These are phyloP conservation scores for Diaporthe australafricana DNA, from an alignment of 2,329 filamentous ascomycete genomes.

Conservation along the genomic window DNA sequence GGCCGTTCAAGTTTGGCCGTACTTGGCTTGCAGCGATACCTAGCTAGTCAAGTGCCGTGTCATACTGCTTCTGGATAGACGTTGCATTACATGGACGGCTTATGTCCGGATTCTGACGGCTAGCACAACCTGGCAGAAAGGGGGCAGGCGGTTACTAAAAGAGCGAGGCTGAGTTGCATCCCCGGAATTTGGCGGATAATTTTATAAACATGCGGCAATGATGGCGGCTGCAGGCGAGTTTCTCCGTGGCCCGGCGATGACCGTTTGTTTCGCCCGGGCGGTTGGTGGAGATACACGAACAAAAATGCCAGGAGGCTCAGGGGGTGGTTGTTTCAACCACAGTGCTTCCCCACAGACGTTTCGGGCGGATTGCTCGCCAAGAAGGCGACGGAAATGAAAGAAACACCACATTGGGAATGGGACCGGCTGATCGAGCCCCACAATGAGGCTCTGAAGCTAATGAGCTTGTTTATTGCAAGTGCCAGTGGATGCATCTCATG, in stretches of 20 bases:
- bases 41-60: background rate
- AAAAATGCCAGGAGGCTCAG: background rate
- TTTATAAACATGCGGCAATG: conserved; percentile 1
- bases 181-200: conserved; percentile 9
- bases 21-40: too few relatives aligned
- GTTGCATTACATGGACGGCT: background rate
- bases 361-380: conserved; percentile 16
- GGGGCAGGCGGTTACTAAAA: background rate
- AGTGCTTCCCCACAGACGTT: conserved; percentile 13
- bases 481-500: conserved; percentile 9
- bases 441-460: conserved; percentile 16
- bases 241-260: conserved; percentile 9
- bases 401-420: conserved; percentile 11
- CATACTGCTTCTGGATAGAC: background rate
- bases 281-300: conserved; percentile 2
- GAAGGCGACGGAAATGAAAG: conserved; percentile 2
- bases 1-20: too few relatives aligned
- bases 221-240: background rate
- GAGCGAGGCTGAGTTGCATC: background rate
- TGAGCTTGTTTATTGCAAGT: conserved; percentile 24
- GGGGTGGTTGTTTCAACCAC: background rate
- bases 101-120: background rate
- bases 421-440: conserved; percentile 5
- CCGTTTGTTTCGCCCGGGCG: conserved; percentile 11
- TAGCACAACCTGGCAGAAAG: background rate